Base-by-base conservation (phyloP, 2,329 filamentous ascomycete species). In the Calonectria ilicicola region DNA sequence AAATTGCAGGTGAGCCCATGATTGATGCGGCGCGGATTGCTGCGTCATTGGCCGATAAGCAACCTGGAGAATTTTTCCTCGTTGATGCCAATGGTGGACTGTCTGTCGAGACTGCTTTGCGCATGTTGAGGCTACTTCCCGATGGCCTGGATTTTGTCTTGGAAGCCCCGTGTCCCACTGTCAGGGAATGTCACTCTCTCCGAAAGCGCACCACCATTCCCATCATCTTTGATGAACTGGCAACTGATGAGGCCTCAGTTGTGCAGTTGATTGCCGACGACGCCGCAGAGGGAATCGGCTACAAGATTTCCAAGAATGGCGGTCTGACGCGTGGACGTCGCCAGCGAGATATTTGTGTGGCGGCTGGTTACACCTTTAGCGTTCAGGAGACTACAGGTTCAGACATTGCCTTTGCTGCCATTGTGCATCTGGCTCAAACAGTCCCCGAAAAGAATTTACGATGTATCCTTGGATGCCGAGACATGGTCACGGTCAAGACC, bases 221-320 rank as follows among this genome's bases (percentile, higher is more conserved):
- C 26, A 77, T 77, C 44, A 68, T 75, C 27, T 75, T 74, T 26
- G 74, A 74, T 12, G 76, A 76, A n/a, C 64, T 77, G 4, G 74
- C 72, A 14, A 73, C 68, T 0, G 70, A 46, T 21, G 74, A 77
- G 12, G 49, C 70, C 6, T 75, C 75, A 14, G 70, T 76, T 12
- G 26, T 67, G 4, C 70, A 76, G 38, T 53, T 77, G 38, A 53
- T 77, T 10, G 72, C 69, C 10, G 72, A 77, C 60, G 72, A 77
- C 5, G 75, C 64, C 6, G 75, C 70, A 0, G 75, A 77, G 42
- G 74, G 75, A 2, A 73, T 77, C 17, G 68, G 72, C 0, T 58
- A 74, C 56, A 77, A 77, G 60, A 76, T 77, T 38, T 77, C 76
- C 23, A 77, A 77, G 65, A 72, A 73, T 38, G 74, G 74, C 9